Conservation (phyloP, 257 asterid species). For the Capsicum chinense region DNA sequence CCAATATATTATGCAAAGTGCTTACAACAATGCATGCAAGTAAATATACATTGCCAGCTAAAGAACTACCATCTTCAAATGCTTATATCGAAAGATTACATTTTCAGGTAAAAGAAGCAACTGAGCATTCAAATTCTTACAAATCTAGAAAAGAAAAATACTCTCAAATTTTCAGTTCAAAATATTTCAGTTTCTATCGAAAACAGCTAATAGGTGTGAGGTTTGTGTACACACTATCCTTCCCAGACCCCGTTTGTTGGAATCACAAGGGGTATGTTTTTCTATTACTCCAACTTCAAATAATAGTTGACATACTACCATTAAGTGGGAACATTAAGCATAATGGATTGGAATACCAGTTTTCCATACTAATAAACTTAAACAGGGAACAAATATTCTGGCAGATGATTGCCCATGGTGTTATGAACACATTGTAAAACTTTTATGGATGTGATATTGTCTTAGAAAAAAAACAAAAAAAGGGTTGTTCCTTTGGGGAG, state of each 20-base stretch:
- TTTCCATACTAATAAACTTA: not conserved
- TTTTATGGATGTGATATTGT: not conserved
- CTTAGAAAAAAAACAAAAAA: not conserved
- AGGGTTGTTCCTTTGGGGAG: not conserved
- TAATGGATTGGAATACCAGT: not conserved
- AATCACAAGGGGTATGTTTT: too few species aligned
- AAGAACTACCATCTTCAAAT: not conserved
- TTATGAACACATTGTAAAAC: not conserved
- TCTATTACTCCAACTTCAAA: too few species aligned
- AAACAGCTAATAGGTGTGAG: too few species aligned
- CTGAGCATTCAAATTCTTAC: not conserved
- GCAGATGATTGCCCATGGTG: slow-evolving; percentile 12
- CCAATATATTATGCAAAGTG: too few species aligned
- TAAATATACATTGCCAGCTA: too few species aligned
- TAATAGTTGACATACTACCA: not conserved
- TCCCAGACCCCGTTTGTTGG: too few species aligned
- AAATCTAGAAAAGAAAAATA: not conserved
- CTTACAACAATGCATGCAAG: too few species aligned
- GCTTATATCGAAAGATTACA: not conserved
- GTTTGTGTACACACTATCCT: too few species aligned
- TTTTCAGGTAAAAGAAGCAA: not conserved
- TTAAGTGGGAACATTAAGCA: slow-evolving; percentile 14
- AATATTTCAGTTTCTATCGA: too few species aligned
- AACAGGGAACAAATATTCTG: not conserved
- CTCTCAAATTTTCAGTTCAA: too few species aligned